Conservation (phyloP, 148 eudicot species). For the Tetragonia tetragonoides region DNA sequence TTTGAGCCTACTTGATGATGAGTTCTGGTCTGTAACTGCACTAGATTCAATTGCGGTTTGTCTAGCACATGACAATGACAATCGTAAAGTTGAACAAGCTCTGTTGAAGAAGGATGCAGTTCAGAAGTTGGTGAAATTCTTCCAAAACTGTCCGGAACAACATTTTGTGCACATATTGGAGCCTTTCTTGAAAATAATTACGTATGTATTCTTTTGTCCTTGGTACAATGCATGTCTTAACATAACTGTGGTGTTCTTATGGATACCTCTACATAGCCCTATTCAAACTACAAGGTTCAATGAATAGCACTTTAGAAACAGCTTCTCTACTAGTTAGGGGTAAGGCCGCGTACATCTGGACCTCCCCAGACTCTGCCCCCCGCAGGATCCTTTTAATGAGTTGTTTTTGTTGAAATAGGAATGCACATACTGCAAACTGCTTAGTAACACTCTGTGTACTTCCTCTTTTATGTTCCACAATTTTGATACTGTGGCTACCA, state of each 20-base stretch:
- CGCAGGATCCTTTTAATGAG: no score
- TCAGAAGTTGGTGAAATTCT: constrained; percentile 87
- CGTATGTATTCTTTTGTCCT: constrained; percentile 50
- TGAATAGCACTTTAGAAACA: neutral
- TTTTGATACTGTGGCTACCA: no score
- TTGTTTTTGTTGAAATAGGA: no score
- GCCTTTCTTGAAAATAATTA: constrained; percentile 93
- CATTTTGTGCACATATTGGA: constrained; percentile 92
- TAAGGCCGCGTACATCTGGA: no score
- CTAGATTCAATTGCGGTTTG: constrained; percentile 95
- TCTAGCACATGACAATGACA: constrained; percentile 97
- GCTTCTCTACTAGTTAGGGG: neutral
- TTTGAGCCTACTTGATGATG: constrained; percentile 87
- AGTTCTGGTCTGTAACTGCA: constrained; percentile 93
- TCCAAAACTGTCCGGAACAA: constrained; percentile 84
- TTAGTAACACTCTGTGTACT: no score
- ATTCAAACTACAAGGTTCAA: neutral
- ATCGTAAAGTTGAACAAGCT: constrained; percentile 93
- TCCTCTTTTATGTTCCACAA: no score
- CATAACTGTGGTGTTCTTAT: neutral
- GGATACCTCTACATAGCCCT: neutral
- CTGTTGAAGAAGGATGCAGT: constrained; percentile 93
- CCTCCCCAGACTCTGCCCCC: no score
- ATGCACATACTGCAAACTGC: no score
- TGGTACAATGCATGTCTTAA: neutral